phyloP scores from a whole-genome alignment of 2,329 filamentous ascomycete species.

The Amphichorda felina region DNA sequence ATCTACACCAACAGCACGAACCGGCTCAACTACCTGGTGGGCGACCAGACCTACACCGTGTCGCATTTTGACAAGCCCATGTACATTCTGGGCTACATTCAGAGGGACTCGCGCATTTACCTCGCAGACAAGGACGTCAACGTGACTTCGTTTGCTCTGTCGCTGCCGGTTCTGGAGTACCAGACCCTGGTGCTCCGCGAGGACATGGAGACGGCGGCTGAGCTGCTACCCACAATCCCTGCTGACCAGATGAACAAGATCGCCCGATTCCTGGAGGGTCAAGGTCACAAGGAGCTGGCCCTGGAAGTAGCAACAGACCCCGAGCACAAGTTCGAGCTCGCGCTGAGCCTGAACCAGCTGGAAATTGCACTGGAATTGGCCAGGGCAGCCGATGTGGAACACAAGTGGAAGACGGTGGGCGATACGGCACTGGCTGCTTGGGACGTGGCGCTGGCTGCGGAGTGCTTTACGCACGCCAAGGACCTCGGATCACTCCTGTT shows the following conservation, averaged over 20 bases:
- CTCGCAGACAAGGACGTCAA: conserved; percentile 91
- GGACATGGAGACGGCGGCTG: conserved; percentile 83
- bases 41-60: conserved; percentile 95
- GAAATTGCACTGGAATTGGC: conserved; percentile 80
- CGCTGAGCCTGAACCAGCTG: conserved; percentile 71
- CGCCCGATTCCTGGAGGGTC: conserved; percentile 90
- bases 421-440: conserved; percentile 79
- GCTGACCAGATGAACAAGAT: conserved; percentile 97
- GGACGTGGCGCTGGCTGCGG: conserved; percentile 79
- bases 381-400: conserved; percentile 72
- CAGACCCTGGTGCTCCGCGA: conserved; percentile 90
- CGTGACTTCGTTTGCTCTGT: conserved; percentile 82
- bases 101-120: conserved; percentile 90
- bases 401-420: conserved; percentile 97
- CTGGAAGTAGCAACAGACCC: conserved; percentile 88
- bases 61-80: conserved; percentile 93
- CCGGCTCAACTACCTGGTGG: conserved; percentile 93
- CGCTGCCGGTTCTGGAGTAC: conserved; percentile 88
- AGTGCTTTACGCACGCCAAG: conserved; percentile 86
- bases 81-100: conserved; percentile 92
- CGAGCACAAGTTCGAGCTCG: conserved; percentile 93
- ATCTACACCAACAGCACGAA: conserved; percentile 97
- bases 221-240: conserved; percentile 74
- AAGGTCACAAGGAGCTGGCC: conserved; percentile 92
- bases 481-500: conserved; percentile 84